Evolutionary conservation across 768 basidiomycete species (phyloP).

Genomic region (Leccinum variicolor): DNA sequence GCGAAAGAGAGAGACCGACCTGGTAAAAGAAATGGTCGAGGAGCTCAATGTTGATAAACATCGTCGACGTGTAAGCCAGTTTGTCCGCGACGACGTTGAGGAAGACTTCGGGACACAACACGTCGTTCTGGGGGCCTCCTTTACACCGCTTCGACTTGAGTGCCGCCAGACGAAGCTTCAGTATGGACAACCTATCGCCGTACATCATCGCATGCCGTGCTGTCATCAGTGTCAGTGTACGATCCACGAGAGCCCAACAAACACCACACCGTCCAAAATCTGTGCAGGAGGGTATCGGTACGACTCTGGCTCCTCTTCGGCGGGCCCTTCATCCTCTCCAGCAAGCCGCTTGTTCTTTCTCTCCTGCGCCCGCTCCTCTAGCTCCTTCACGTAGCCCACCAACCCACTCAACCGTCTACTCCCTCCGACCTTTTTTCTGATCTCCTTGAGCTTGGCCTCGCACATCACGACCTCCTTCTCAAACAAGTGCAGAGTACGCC

Average conservation of each 20-base stretch:
- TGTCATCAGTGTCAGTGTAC: slow-evolving; percentile 29
- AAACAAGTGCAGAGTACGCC: slow-evolving; percentile 71
- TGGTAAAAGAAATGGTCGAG: slow-evolving; percentile 99
- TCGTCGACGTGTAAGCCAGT: slow-evolving; percentile 89
- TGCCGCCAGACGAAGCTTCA: slow-evolving; percentile 83
- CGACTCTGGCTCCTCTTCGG: slow-evolving; percentile 55
- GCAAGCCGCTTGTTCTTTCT: slow-evolving; percentile 51
- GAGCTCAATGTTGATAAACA: slow-evolving; percentile 99
- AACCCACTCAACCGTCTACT: slow-evolving; percentile 71
- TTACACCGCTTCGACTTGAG: slow-evolving; percentile 88
- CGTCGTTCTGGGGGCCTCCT: slow-evolving; percentile 81
- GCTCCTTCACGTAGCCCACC: slow-evolving; percentile 72
- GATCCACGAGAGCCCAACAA: not conserved
- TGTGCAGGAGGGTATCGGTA: slow-evolving; percentile 92
- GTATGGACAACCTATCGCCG: slow-evolving; percentile 71
- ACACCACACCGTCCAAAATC: slow-evolving; percentile 77
- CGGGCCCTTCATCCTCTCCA: slow-evolving; percentile 33
- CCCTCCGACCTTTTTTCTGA: slow-evolving; percentile 86
- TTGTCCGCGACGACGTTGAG: slow-evolving; percentile 96
- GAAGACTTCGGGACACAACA: slow-evolving; percentile 95
- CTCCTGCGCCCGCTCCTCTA: slow-evolving; percentile 78
- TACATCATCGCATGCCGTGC: slow-evolving; percentile 93
- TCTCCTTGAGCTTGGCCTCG: slow-evolving; percentile 82
- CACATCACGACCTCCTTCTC: slow-evolving; percentile 83
- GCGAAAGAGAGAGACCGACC: slow-evolving; percentile 41